Evolutionary conservation across 1,284 basidiomycete species (phyloP), one percentile per base, ranked within the genome.

Genomic region (Cerrena zonata): DNA sequence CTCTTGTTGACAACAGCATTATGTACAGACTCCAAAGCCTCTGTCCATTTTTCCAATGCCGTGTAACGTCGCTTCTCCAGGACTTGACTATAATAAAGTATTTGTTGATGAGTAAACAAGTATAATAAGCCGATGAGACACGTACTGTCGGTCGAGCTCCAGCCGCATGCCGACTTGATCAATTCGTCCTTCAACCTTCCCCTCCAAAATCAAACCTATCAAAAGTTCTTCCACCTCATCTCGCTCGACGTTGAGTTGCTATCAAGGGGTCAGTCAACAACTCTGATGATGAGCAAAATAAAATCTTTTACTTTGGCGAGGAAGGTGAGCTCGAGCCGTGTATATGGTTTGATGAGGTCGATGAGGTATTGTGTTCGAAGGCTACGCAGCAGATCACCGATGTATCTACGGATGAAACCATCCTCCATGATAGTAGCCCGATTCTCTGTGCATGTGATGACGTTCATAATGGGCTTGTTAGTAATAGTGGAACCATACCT

Each of bases 341-440:
- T 94, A 69, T 99, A 99, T 1, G 94, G 94, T 67, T 94, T 94
- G 76, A 99, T 94, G 55, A 97, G 82, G 66, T 98, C 95, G 58
- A 98, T 93, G 54, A 99, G 82, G 67, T 97, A 99, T 62, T 95
- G 93, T 0, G 94, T 98, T 3, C 95, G 80, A 47, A 99, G 73
- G 61, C 91, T 94, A 40, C 89, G 86, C 46, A 99, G 77, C 11
- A 99, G 84, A 65, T 99, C 96, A 55, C 94, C 92, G 52, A 99
- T 96, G 70, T 98, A 96, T 19, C 78, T 79, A 38, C 85, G 80
- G 65, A 99, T 98, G 73, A 99, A 99, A 0, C 80, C 68, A 63
- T 99, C 95, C 55, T 91, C 90, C 82, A 95, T 94, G 65, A 98
- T 97, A 0, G 94, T 97, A 5, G 87, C 78, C 41, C 82, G 84